Evolutionary conservation across 331 rosid genomes (phyloP).

Genomic region (Quercus tomentella): DNA sequence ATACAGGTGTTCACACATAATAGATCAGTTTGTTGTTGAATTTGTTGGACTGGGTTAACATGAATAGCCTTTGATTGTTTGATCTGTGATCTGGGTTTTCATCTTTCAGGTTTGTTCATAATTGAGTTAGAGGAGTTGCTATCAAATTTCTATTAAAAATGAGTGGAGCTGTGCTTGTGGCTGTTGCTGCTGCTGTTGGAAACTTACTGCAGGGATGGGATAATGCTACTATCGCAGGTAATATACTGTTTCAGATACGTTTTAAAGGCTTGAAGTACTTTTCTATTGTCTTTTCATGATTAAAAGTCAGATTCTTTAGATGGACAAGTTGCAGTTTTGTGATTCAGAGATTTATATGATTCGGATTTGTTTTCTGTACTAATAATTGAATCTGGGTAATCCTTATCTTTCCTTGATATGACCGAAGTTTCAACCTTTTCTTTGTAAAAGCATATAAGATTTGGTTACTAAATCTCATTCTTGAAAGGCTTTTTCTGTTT

Average conservation of each 20-base stretch:
- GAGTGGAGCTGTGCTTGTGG: slow-evolving; percentile 74
- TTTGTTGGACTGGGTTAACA: not conserved
- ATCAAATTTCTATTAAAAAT: slow-evolving; percentile 31
- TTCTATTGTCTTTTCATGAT: not conserved
- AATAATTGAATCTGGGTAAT: slow-evolving; percentile 8
- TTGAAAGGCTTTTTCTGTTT: slow-evolving; percentile 1
- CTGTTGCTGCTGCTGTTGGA: slow-evolving; percentile 83
- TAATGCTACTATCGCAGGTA: slow-evolving; percentile 91
- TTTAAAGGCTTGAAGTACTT: not conserved
- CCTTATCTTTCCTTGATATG: not conserved
- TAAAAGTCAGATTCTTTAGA: slow-evolving; percentile 4
- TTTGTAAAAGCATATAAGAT: not conserved
- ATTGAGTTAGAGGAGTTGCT: not conserved
- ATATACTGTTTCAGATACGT: not conserved
- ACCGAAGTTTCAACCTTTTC: not conserved
- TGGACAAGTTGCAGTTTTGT: not conserved
- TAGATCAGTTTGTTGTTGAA: slow-evolving; percentile 8
- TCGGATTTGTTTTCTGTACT: not conserved
- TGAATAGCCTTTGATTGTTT: not conserved
- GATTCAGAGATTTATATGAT: slow-evolving; percentile 1
- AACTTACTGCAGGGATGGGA: slow-evolving; percentile 90
- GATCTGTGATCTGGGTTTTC: slow-evolving; percentile 26
- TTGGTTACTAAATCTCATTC: not conserved
- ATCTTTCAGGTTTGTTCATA: slow-evolving; percentile 18
- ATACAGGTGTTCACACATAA: not conserved